These are phyloP conservation scores for Podospora pseudopauciseta DNA, from an alignment of 495 filamentous ascomycete genomes.

Conservation along the genomic window DNA sequence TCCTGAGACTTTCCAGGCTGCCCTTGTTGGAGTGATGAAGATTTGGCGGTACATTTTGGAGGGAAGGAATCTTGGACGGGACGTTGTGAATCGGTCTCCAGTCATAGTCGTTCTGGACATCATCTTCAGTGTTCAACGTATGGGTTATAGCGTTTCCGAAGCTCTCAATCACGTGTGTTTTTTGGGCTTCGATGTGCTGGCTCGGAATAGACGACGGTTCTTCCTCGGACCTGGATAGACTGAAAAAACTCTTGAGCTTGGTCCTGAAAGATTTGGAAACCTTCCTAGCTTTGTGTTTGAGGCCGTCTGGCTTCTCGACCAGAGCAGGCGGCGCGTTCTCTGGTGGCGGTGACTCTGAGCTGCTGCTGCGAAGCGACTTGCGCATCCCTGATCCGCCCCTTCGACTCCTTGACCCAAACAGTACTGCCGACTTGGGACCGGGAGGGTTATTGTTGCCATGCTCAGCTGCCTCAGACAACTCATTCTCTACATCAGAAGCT, in stretches of 20 bases:
- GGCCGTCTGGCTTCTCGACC: conserved; percentile 30
- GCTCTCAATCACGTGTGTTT: conserved; percentile 42
- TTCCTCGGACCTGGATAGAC: conserved; percentile 41
- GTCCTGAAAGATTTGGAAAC: conserved; percentile 60
- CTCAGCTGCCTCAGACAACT: not conserved
- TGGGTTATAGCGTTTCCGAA: conserved; percentile 10
- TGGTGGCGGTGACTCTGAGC: conserved; percentile 30
- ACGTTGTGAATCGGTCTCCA: conserved; percentile 41
- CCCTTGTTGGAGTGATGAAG: conserved; percentile 44
- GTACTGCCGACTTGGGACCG: conserved; percentile 45
- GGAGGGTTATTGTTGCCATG: conserved; percentile 18
- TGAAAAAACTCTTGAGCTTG: conserved; percentile 59
- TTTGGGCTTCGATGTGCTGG: conserved; percentile 51
- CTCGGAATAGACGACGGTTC: conserved; percentile 39
- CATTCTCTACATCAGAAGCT: conserved; percentile 7
- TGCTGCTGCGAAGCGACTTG: conserved; percentile 54
- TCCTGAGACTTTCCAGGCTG: conserved; percentile 51
- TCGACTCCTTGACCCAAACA: conserved; percentile 43
- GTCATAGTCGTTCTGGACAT: conserved; percentile 19
- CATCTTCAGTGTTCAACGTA: conserved; percentile 6
- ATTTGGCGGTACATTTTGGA: conserved; percentile 38
- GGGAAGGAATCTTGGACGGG: conserved; percentile 38
- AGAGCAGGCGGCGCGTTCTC: conserved; percentile 19
- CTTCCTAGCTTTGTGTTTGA: conserved; percentile 54
- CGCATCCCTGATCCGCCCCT: conserved; percentile 50